Evolutionary conservation across 441 rosid species (phyloP), one percentile per base, ranked within the genome.

Genomic region (Pelargonium cotyledonis): DNA sequence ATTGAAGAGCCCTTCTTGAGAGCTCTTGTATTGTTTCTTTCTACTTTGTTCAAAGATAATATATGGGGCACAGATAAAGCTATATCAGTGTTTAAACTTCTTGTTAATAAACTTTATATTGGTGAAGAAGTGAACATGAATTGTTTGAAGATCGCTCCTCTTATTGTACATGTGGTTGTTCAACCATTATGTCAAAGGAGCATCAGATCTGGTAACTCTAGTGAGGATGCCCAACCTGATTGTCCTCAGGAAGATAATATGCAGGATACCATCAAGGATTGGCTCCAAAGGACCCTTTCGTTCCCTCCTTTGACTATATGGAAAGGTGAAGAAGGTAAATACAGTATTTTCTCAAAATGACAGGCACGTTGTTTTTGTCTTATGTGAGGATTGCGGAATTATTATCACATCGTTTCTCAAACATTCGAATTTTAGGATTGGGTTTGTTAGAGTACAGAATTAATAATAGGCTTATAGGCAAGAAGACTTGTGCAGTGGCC

Each of bases 91-190:
- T 95, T 89, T 78, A 80, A 83, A 69, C 65, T 85, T 75, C 76
- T 89, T 68, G 80, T 82, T 60, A 78, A 80, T 72, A 95, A 92
- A 75, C 92, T 95, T 73, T 86, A 78, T 76, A 80, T 92, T 38
- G 91, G 98, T 68, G 97, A 89, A 83, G 82, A 76, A 46, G 69
- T 88, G 19, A 90, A 84, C 81, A 70, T 67, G 51, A 85, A 80
- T 73, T 92, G 96, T 79, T 80, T 95, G 83, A 83, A 78, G 77
- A 86, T 86, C 74, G 83, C 86, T 84, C 99, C 99, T 73, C 70
- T 65, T 46, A 77, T 88, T 73, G 74, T 85, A 65, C 74, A 75
- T 75, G 72, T 85, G 74, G 82, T 95, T 71, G 69, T 89, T 35
- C 85, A 64, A 69, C 80, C 83, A 55, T 63, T 88, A 75, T 86